phyloP scores from a whole-genome alignment of 1,284 basidiomycete genomes.

The Ceratobasidium papillatum region DNA sequence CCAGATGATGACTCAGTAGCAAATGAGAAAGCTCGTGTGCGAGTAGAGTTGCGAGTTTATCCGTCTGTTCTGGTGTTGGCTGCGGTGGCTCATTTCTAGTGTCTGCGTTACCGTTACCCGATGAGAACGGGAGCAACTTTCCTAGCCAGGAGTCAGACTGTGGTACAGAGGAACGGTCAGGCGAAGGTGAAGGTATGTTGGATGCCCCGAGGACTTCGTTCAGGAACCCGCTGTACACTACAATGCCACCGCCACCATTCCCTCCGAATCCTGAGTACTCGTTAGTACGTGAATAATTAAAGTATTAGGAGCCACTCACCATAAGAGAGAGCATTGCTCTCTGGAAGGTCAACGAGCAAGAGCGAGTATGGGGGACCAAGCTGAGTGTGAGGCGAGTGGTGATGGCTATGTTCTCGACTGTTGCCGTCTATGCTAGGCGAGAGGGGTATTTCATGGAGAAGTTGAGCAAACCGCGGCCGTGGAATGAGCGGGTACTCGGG shows the following conservation, averaged over 20 bases:
- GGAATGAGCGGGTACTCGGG: conserved; percentile 74
- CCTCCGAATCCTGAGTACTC: conserved; percentile 75
- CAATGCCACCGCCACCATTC: conserved; percentile 86
- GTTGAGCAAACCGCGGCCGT: conserved; percentile 72
- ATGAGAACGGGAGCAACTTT: conserved; percentile 35
- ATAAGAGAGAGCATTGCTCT: conserved; percentile 88
- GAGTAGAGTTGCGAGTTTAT: conserved; percentile 83
- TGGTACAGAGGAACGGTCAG: conserved; percentile 24
- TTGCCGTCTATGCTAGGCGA: conserved; percentile 20
- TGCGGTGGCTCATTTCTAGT: conserved; percentile 39
- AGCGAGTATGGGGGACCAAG: conserved; percentile 87
- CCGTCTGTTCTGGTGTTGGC: conserved; percentile 82
- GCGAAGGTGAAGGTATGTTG: conserved; percentile 49
- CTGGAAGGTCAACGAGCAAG: conserved; percentile 81
- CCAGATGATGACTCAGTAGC: conserved; percentile 86
- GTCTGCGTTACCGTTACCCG: conserved; percentile 7
- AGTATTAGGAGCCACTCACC: conserved; percentile 49
- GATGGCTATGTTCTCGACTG: conserved; percentile 49
- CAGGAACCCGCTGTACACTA: conserved; percentile 88
- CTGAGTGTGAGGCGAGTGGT: conserved; percentile 62
- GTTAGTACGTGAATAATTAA: background rate
- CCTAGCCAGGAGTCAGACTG: conserved; percentile 5
- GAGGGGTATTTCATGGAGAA: conserved; percentile 45
- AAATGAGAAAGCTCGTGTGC: conserved; percentile 90
- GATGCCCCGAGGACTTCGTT: conserved; percentile 74